phyloP scores from a whole-genome alignment of 805 yeast species.

The Saturnispora halmiae region DNA sequence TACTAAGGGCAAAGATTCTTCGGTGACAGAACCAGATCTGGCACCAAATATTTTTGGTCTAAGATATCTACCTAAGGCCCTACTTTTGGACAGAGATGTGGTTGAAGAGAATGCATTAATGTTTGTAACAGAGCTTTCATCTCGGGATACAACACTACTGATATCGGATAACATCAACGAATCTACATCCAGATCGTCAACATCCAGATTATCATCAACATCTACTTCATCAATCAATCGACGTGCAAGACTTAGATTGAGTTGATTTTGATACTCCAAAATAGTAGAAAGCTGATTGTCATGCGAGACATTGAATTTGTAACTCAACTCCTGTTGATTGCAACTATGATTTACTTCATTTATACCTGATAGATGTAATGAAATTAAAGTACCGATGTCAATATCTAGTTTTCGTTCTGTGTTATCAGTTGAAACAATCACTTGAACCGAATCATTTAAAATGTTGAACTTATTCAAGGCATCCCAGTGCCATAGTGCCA shows the following conservation, averaged over 20 bases:
- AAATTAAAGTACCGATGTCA: slow-evolving; percentile 1
- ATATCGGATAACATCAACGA: not conserved
- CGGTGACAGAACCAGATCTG: not conserved
- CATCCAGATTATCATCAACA: not conserved
- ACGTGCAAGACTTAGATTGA: not conserved
- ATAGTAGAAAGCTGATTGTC: not conserved
- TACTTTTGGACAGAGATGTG: slow-evolving; percentile 5
- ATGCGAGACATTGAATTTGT: not conserved
- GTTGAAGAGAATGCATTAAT: slow-evolving; percentile 1
- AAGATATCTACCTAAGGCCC: slow-evolving; percentile 2
- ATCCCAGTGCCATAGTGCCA: slow-evolving; percentile 1
- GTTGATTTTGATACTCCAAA: not conserved
- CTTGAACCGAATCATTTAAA: slow-evolving; percentile 2
- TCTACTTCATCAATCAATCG: not conserved
- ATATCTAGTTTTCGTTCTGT: not conserved
- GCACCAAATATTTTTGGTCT: slow-evolving; percentile 4
- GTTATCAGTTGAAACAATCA: not conserved
- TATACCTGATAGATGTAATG: slow-evolving; percentile 3
- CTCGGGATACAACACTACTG: not conserved
- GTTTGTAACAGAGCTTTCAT: not conserved
- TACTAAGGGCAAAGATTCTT: not conserved
- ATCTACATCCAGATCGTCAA: not conserved
- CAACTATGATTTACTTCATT: not conserved
- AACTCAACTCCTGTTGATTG: not conserved
- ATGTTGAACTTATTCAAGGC: slow-evolving; percentile 1